Base-by-base conservation (phyloP, 352 stramenopile genomes). In the Blastocystis sp. region DNA sequence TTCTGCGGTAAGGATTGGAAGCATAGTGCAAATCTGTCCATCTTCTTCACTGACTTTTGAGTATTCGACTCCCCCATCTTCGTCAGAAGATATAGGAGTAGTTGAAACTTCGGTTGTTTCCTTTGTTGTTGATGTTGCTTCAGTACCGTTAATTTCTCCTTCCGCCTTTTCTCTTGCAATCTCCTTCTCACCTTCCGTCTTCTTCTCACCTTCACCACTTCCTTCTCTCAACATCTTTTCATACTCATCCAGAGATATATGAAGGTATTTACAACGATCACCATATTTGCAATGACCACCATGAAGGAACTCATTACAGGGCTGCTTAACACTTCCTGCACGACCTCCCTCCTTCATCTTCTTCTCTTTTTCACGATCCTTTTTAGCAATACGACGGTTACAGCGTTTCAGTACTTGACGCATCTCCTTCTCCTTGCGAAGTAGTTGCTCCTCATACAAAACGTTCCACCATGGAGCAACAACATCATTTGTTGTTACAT, bases 331-430 rank as follows among this genome's bases (percentile, higher is more conserved):
- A 90, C 79, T 81, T 93, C 91, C 13, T 79, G 91, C 66, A 94
- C 91, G 56, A 92, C 92, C 90, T 95, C 33, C 24, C n/a, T 64
- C 53, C 40, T 79, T 56, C 19, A 13, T 13, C 73, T 84, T 84
- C 73, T 68, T 96, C 89, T 95, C 93, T 91, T 95, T 96, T 90
- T 95, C 94, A 87, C 92, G 92, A 64, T 93, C 95, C 89, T 95
- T 94, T 68, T 95, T 95, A 40, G 93, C 91, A 24, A 93, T 94
- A 73, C 94, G 93, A 22, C 94, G 93, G 42, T 94, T 92, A 58
- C 95, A 95, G 90, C 94, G 95, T 0, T 95, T 91, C 59, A 96
- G 90, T 70, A 96, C 93, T 70, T 95, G 95, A 91, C 95, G 95
- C 94, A 96, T 95, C 90, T 95, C 93, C 69, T 92, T 89, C 64